These are phyloP conservation scores for Aureobasidium subglaciale DNA, from an alignment of 2,329 filamentous ascomycete genomes.

Conservation along the genomic window DNA sequence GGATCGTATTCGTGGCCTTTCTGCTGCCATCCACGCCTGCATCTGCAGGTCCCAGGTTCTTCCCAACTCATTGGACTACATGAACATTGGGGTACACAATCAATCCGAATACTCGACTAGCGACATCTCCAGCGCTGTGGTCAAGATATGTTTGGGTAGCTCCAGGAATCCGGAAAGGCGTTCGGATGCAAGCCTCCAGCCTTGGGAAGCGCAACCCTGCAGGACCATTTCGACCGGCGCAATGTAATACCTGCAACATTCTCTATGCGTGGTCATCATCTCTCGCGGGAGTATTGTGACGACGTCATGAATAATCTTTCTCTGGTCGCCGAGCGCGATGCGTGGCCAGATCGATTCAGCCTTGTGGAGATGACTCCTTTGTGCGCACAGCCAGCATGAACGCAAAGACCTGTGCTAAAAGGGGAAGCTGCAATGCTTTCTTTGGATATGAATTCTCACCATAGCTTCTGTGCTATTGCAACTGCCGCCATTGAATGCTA, in stretches of 20 bases:
- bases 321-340: neutral
- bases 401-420: neutral
- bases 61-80: neutral
- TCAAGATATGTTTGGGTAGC: conserved; percentile 8
- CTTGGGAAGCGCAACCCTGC: neutral
- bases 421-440: neutral
- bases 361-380: neutral
- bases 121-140: neutral
- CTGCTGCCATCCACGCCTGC: neutral
- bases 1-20: neutral
- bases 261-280: neutral
- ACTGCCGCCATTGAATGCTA: conserved; percentile 9
- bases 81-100: neutral
- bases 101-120: neutral
- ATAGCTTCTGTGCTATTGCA: neutral
- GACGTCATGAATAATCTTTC: neutral
- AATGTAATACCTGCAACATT: neutral
- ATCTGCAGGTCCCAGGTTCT: conserved; percentile 10
- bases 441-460: neutral
- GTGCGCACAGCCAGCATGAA: conserved; percentile 6
- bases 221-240: neutral
- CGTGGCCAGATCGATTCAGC: neutral
- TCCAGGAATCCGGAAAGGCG: neutral
- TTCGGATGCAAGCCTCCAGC: neutral
- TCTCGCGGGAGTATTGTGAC: too few relatives aligned